Conservation (phyloP, 139 green algal genomes). For the Desmodesmus armatus region DNA sequence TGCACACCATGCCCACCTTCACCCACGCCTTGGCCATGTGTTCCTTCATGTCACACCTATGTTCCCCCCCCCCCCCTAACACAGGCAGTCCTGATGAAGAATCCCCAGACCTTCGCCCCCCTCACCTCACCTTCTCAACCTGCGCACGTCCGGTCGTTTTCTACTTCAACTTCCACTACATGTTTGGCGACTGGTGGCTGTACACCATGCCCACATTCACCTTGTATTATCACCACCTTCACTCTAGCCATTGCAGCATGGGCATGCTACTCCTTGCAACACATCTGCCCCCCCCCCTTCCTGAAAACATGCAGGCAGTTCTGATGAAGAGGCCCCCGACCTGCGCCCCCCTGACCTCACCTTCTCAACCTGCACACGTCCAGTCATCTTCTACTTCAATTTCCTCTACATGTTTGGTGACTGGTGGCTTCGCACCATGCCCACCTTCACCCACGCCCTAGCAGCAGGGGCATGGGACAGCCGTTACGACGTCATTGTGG, state of each 20-base stretch:
- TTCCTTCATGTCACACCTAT: no score
- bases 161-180: background rate
- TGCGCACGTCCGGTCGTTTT: background rate
- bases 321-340: constrained; percentile 15
- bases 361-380: constrained; percentile 2
- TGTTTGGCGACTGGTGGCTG: background rate
- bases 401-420: constrained; percentile 17
- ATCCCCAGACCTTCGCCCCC: background rate
- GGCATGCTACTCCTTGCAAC: no score
- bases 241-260: no score
- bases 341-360: background rate
- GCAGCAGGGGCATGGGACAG: background rate
- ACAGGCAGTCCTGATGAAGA: no score
- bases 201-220: background rate
- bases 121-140: background rate
- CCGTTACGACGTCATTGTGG: background rate
- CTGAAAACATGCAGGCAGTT: background rate
- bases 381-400: constrained; percentile 8
- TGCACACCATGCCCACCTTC: background rate
- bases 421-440: background rate
- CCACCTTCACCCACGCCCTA: background rate
- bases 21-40: background rate
- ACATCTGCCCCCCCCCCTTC: no score
- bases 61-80: no score
- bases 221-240: no score